Base-by-base conservation (phyloP, 306 rosid species). In the Dryas octopetala region DNA sequence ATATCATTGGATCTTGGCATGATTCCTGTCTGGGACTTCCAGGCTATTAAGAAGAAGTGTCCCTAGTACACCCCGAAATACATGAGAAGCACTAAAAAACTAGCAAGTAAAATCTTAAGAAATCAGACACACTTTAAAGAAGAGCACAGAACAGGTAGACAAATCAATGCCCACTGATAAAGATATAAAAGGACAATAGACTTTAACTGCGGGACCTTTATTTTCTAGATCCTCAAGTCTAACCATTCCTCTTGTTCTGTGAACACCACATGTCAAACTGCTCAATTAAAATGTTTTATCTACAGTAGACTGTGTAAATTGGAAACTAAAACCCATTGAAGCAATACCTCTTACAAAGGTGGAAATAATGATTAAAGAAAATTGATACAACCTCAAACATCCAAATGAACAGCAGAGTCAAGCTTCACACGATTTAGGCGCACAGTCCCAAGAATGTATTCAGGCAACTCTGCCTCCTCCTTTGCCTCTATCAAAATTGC, bases 401-500 rank as follows among this genome's bases (percentile, higher is more conserved):
- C 90, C 76, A 88, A 83, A 12, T 15, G 74, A 43, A 78, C 77
- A 61, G 98, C 96, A n/a, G 96, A 83, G 54, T 91, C 96, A 47
- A 64, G 89, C 85, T 47, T 89, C 76, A 95, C 0, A 16, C 87
- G 91, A 69, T 90, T 91, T 70, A 90, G 85, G 71, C 96, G 88
- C 47, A 89, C 96, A 8, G 95, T 91, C 66, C 96, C 98, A 23
- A 95, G 96, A 90, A 95, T 73, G 82, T 83, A 91, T 79, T 95
- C 98, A 0, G 98, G 98, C 68, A 95, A 76, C 77, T 90, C 96
- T 47, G 50, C 81, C 69, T 85, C 94, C 83, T 88, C 96, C 81
- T 81, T 90, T 46, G 93, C 98, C 96, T 90, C 98, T 70, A 95
- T 81, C 62, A 95, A 84, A 85, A 91, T 90, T 50, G 92, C 98